These are phyloP conservation scores for Penicillium ochrochloron DNA, from an alignment of 495 filamentous ascomycete species.

Conservation along the genomic window DNA sequence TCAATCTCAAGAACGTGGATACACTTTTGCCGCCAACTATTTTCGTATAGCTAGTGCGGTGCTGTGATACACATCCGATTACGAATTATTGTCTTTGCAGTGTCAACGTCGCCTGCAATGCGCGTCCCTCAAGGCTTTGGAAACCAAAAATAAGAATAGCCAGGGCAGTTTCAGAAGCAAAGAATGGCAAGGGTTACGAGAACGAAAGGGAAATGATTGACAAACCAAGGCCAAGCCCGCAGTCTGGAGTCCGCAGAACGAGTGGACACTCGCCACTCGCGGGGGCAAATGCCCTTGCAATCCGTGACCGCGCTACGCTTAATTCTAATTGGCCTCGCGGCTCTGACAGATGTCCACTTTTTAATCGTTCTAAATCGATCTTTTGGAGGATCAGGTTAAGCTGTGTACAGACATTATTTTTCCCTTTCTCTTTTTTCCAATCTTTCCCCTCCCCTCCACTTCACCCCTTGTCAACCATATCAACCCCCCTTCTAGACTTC, in stretches of 20 bases:
- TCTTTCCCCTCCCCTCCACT: slow-evolving; percentile 22
- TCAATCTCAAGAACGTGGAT: slow-evolving; percentile 12
- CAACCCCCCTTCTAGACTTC: slow-evolving; percentile 38
- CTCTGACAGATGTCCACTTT: slow-evolving; percentile 27
- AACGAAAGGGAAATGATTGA: slow-evolving; percentile 24
- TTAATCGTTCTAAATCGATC: slow-evolving; percentile 21
- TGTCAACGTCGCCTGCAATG: not conserved
- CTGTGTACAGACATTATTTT: slow-evolving; percentile 13
- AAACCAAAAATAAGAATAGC: not conserved
- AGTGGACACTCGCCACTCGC: slow-evolving; percentile 35
- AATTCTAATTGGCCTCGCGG: slow-evolving; percentile 24
- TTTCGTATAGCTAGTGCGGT: not conserved
- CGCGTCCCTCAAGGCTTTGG: not conserved
- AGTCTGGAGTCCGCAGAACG: slow-evolving; percentile 5
- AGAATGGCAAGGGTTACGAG: slow-evolving; percentile 1
- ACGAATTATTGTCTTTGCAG: not conserved
- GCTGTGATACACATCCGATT: not conserved
- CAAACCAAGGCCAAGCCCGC: slow-evolving; percentile 10
- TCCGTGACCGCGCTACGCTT: slow-evolving; percentile 21
- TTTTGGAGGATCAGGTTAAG: slow-evolving; percentile 10
- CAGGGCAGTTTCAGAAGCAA: not conserved
- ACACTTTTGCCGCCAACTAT: not conserved
- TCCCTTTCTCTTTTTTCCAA: slow-evolving; percentile 14
- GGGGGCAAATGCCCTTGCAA: slow-evolving; percentile 22
- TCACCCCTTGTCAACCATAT: slow-evolving; percentile 21